Evolutionary conservation across 345 rosid species (phyloP).

Genomic region (Corchorus capsularis): DNA sequence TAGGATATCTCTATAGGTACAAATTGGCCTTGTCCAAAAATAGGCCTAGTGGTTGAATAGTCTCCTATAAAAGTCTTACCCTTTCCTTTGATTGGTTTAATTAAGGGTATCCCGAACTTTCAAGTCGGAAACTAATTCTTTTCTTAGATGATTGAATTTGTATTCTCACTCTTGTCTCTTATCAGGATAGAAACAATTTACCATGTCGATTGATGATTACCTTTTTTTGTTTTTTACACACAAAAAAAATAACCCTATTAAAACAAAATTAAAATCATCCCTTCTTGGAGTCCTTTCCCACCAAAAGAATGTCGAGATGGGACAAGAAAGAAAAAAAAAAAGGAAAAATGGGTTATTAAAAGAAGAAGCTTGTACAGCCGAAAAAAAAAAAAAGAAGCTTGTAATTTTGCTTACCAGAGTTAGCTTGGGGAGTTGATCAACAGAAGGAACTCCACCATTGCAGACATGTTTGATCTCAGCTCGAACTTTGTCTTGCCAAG

Average conservation of each 20-base stretch:
- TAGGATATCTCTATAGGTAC: not conserved
- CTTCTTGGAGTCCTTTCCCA: not conserved
- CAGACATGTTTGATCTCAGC: slow-evolving; percentile 65
- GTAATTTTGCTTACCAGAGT: slow-evolving; percentile 46
- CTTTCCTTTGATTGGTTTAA: not conserved
- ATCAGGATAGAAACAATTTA: too few relatives aligned
- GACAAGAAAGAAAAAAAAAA: not conserved
- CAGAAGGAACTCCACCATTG: slow-evolving; percentile 57
- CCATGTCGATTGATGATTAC: too few relatives aligned
- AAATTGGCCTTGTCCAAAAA: not conserved
- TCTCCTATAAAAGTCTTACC: not conserved
- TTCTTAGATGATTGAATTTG: too few relatives aligned
- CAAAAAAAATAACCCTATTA: not conserved
- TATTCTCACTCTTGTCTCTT: too few relatives aligned
- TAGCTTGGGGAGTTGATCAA: slow-evolving; percentile 76
- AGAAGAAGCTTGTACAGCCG: not conserved
- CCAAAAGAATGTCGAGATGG: not conserved
- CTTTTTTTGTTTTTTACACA: not conserved
- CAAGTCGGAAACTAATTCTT: too few relatives aligned
- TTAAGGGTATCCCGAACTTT: too few relatives aligned
- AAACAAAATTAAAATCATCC: not conserved
- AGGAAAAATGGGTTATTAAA: not conserved
- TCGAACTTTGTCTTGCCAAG: slow-evolving; percentile 84
- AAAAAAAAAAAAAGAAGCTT: not conserved
- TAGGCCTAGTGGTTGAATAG: not conserved